Evolutionary conservation across 495 filamentous ascomycete species (phyloP).

Genomic region (Penicillium manginii): DNA sequence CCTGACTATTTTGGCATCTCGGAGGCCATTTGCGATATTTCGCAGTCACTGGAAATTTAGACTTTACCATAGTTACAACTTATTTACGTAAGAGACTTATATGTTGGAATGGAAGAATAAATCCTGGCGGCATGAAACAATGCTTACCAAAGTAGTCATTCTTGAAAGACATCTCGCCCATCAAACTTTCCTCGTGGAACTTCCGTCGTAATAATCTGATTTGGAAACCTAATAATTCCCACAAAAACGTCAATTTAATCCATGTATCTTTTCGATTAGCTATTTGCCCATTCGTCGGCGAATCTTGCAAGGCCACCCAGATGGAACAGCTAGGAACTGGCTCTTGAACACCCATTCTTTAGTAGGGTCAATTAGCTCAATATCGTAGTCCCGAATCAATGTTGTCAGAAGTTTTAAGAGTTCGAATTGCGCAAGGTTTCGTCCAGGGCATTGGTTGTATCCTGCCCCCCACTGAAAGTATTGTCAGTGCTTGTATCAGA

Average conservation of each 20-base stretch:
- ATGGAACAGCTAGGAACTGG: constrained; percentile 42
- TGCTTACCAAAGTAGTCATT: too few relatives aligned
- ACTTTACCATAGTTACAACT: too few relatives aligned
- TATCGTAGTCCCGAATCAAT: constrained; percentile 45
- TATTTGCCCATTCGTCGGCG: constrained; percentile 6
- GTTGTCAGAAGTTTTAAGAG: constrained; percentile 46
- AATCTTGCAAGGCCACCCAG: constrained; percentile 44
- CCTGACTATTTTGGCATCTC: too few relatives aligned
- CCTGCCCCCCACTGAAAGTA: constrained; percentile 42
- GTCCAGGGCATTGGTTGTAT: constrained; percentile 48
- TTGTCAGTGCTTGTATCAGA: neutral
- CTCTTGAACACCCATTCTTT: constrained; percentile 42
- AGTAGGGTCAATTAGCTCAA: constrained; percentile 41
- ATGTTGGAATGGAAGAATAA: too few relatives aligned
- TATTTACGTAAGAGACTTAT: too few relatives aligned
- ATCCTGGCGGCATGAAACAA: too few relatives aligned
- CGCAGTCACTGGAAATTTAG: too few relatives aligned
- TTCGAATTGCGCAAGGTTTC: constrained; percentile 51
- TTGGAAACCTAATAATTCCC: too few relatives aligned
- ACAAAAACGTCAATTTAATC: neutral
- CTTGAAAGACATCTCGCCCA: too few relatives aligned
- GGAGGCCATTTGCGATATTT: too few relatives aligned
- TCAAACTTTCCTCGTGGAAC: too few relatives aligned
- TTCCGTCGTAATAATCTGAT: too few relatives aligned
- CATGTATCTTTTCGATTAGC: neutral